phyloP scores from a whole-genome alignment of 805 yeast species.

The Nakazawaea anatomiae region DNA sequence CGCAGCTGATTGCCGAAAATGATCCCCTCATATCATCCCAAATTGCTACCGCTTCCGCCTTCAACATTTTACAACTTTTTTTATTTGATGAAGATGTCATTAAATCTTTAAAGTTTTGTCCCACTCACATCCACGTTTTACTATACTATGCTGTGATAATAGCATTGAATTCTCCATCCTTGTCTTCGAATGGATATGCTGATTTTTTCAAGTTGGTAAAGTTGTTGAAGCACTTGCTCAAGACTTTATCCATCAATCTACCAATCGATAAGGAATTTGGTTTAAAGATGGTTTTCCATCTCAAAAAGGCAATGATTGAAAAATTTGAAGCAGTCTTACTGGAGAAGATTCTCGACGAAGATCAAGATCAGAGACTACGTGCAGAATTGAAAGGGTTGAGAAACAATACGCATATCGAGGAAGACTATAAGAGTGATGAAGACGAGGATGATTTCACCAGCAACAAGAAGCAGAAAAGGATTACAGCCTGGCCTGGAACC shows the following conservation, averaged over 20 bases:
- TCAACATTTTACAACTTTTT: slow-evolving; percentile 52
- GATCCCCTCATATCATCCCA: slow-evolving; percentile 24
- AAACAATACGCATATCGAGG: slow-evolving; percentile 13
- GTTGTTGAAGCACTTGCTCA: slow-evolving; percentile 37
- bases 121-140: slow-evolving; percentile 71
- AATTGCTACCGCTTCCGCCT: slow-evolving; percentile 59
- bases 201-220: slow-evolving; percentile 31
- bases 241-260: slow-evolving; percentile 33
- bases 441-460: slow-evolving; percentile 9
- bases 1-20: slow-evolving; percentile 20
- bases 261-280: slow-evolving; percentile 54
- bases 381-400: slow-evolving; percentile 19
- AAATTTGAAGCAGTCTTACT: slow-evolving; percentile 17
- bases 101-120: slow-evolving; percentile 53
- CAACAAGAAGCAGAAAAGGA: slow-evolving; percentile 21
- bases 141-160: slow-evolving; percentile 59
- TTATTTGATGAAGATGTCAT: slow-evolving; percentile 54
- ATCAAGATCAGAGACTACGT: slow-evolving; percentile 12
- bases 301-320: slow-evolving; percentile 21
- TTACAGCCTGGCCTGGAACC: slow-evolving; percentile 62
- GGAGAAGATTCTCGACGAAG: slow-evolving; percentile 12
- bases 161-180: slow-evolving; percentile 41
- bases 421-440: slow-evolving; percentile 7
- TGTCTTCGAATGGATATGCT: slow-evolving; percentile 14
- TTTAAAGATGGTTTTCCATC: slow-evolving; percentile 28